Conservation (phyloP, 805 yeast species). For the Spathaspora hagerdaliae region DNA sequence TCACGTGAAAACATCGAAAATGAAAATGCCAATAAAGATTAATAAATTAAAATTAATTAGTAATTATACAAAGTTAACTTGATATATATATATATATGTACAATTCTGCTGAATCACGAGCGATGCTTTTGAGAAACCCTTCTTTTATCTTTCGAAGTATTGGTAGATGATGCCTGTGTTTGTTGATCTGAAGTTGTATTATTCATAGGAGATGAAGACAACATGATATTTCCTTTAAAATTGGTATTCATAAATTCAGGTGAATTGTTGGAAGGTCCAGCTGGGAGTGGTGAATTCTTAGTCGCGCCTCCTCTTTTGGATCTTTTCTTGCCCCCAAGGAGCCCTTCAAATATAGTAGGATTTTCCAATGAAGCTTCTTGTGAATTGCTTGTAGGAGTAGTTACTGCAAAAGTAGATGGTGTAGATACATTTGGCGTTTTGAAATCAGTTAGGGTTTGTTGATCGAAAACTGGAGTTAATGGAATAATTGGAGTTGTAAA, state of each 20-base stretch:
- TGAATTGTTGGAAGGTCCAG: not conserved
- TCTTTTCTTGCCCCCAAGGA: conserved; percentile 24
- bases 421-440: conserved; percentile 9
- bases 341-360: conserved; percentile 21
- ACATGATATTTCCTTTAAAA: not conserved
- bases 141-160: conserved; percentile 14
- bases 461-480: conserved; percentile 18
- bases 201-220: not conserved
- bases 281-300: conserved; percentile 3
- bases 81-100: too few relatives aligned
- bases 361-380: conserved; percentile 7
- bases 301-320: conserved; percentile 12
- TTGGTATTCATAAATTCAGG: not conserved
- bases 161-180: conserved; percentile 7
- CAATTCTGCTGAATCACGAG: too few relatives aligned
- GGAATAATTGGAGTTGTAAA: conserved; percentile 21
- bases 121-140: conserved; percentile 17
- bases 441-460: conserved; percentile 9
- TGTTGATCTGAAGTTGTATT: conserved; percentile 3
- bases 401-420: conserved; percentile 7
- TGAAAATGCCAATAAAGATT: too few relatives aligned
- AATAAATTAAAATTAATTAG: too few relatives aligned
- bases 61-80: too few relatives aligned
- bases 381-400: not conserved
- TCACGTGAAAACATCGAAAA: too few relatives aligned